phyloP scores from a whole-genome alignment of 345 rosid species.

The Eucalyptus sideroxylon region DNA sequence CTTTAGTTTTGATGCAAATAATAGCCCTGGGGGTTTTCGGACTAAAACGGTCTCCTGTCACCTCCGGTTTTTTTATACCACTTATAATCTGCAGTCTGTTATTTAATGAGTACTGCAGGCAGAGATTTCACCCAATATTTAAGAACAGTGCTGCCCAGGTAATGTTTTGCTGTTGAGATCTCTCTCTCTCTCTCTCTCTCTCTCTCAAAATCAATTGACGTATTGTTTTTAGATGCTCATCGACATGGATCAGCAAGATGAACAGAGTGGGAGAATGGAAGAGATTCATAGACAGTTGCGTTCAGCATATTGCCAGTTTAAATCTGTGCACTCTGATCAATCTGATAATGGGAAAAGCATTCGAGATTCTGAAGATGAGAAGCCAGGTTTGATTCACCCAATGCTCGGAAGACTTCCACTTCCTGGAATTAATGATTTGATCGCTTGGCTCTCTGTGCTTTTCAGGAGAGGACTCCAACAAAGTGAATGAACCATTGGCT shows the following conservation, averaged over 20 bases:
- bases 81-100: conserved; percentile 56
- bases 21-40: conserved; percentile 88
- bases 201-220: not conserved
- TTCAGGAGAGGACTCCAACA: conserved; percentile 6
- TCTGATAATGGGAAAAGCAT: not conserved
- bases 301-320: conserved; percentile 62
- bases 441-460: not conserved
- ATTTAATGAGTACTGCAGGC: conserved; percentile 74
- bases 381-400: conserved; percentile 13
- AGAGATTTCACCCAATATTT: conserved; percentile 60
- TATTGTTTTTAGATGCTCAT: conserved; percentile 30
- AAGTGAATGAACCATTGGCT: not conserved
- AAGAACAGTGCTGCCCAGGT: conserved; percentile 64
- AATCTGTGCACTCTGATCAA: not conserved
- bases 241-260: conserved; percentile 78
- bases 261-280: conserved; percentile 38
- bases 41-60: conserved; percentile 52
- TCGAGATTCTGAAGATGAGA: conserved; percentile 3
- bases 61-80: conserved; percentile 71
- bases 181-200: not conserved
- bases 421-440: not conserved
- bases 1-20: conserved; percentile 69
- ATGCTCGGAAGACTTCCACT: not conserved
- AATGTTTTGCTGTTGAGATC: not conserved
- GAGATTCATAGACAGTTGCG: conserved; percentile 31